Base-by-base conservation (phyloP, 176 grass and related monocot genomes). In the Ananas comosus region DNA sequence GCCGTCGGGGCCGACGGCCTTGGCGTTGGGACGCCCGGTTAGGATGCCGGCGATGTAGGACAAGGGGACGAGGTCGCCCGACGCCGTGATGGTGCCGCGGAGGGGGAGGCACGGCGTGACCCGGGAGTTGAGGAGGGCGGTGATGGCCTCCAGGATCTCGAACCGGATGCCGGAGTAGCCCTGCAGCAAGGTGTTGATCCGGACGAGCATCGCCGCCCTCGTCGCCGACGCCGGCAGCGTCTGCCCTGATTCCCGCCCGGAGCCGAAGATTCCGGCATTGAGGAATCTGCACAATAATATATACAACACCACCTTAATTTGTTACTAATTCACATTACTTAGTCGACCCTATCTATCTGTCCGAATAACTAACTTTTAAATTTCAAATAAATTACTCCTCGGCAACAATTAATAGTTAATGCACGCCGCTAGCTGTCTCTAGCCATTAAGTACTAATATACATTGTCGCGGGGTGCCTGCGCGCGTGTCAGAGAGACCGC, bases 161-260 rank as follows among this genome's bases (percentile, higher is more conserved):
- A 88, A 88, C n/a, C 86, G 81, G 70, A 88, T 88, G 70, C 86
- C 86, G 1, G 86, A 88, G 78, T 78, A 88, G 9, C 86, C 86
- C 70, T 88, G 86, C 10, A 88, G 86, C 8, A 88, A 73, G 22
- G 86, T 84, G 74, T 88, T 88, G 70, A 84, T 81, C 51, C 86
- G 81, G 21, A 88, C 86, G 0, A 84, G 78, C 86, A 88, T 88
- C 9, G 86, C 86, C 25, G 86, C 86, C 63, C 73, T 75, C 22
- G 73, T 51, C 3, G 73, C 63, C 0, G 63, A 13, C 10, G 28
- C 7, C 28, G 65, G 65, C n/a, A 77, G 53, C 17, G 51, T 68
- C 27, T 77, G 65, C 10, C 10, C 65, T 17, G 51, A 68, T 9
- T 77, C 63, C 13, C 0, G 1, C 14, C 63, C 50, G 73, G 63